These are phyloP conservation scores for Pycnococcus provasolii DNA, from an alignment of 139 green algal genomes.

Conservation along the genomic window DNA sequence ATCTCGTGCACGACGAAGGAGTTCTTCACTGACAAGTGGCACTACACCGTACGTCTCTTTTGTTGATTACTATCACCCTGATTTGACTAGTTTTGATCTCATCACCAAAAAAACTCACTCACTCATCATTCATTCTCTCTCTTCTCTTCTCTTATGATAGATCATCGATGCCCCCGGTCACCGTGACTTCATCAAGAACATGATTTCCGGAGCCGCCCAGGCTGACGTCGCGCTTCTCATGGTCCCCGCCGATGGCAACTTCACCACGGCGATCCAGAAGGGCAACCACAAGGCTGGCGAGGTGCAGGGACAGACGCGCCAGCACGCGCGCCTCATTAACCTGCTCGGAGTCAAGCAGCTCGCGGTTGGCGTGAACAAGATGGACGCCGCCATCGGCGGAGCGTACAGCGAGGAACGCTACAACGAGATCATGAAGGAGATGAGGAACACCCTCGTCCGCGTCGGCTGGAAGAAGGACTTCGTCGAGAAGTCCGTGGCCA, in stretches of 20 bases:
- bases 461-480: conserved; percentile 80
- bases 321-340: conserved; percentile 96
- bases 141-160: neutral
- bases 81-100: neutral
- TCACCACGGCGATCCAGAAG: conserved; percentile 96
- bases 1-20: conserved; percentile 94
- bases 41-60: conserved; percentile 66
- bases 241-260: conserved; percentile 66
- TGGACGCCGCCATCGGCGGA: conserved; percentile 79
- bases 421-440: conserved; percentile 94
- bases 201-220: conserved; percentile 96
- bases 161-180: conserved; percentile 66
- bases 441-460: conserved; percentile 74
- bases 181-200: conserved; percentile 99
- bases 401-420: conserved; percentile 88
- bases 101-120: neutral
- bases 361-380: conserved; percentile 73
- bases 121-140: neutral
- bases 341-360: conserved; percentile 97
- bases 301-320: conserved; percentile 95
- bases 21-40: conserved; percentile 97
- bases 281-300: conserved; percentile 89
- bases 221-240: conserved; percentile 44
- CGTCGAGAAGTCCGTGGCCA: conserved; percentile 70
- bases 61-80: conserved; percentile 79